Conservation (phyloP, 2,329 filamentous ascomycete genomes). For the Aspergillus pseudonomiae region DNA sequence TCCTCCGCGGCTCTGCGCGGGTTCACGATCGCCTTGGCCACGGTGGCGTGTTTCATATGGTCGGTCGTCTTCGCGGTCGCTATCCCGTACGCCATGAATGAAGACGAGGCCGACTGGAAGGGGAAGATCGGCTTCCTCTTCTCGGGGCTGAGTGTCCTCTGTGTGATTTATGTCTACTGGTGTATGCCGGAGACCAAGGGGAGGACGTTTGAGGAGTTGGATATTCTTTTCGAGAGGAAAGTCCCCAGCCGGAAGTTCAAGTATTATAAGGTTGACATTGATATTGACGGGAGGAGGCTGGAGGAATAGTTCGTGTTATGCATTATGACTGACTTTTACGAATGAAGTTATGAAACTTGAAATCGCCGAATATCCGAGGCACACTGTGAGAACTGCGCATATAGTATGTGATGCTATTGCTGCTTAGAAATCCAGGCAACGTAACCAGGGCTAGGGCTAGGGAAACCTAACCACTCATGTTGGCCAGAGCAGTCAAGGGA, state of each 20-base stretch:
- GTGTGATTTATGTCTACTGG: slow-evolving; percentile 35
- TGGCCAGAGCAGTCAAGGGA: not conserved
- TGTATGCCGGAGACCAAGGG: slow-evolving; percentile 36
- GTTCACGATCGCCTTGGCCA: slow-evolving; percentile 50
- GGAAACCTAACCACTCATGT: not conserved
- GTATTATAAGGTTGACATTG: slow-evolving; percentile 19
- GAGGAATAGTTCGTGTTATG: not conserved
- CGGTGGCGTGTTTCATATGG: slow-evolving; percentile 26
- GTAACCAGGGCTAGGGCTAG: not conserved
- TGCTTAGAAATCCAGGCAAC: not conserved
- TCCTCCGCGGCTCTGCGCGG: slow-evolving; percentile 55
- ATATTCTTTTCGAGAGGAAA: slow-evolving; percentile 32
- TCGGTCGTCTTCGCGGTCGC: slow-evolving; percentile 36
- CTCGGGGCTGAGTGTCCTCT: slow-evolving; percentile 26
- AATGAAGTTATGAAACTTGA: not conserved
- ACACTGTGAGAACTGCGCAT: no score
- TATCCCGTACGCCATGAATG: slow-evolving; percentile 41
- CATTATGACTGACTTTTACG: not conserved
- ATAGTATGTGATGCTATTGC: not conserved
- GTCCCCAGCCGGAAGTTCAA: slow-evolving; percentile 29
- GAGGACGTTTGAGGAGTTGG: slow-evolving; percentile 34
- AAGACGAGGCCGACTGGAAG: slow-evolving; percentile 30
- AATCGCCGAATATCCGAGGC: not conserved
- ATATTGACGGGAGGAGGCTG: slow-evolving; percentile 4
- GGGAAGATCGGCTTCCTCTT: slow-evolving; percentile 39